These are phyloP conservation scores for Escallonia rubra DNA, from an alignment of 129 eudicot genomes.

Conservation along the genomic window DNA sequence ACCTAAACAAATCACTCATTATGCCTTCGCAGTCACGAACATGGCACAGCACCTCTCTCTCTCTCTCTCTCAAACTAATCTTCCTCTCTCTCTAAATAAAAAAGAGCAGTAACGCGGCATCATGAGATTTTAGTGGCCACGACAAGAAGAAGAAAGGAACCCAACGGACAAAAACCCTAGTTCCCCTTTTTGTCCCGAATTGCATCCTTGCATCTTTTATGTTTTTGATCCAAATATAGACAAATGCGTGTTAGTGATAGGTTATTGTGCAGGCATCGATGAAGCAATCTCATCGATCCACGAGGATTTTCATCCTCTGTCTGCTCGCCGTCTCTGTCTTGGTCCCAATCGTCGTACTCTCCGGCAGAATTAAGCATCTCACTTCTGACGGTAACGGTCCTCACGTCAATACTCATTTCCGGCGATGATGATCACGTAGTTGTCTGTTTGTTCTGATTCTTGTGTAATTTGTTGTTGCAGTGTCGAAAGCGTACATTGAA, in stretches of 20 bases:
- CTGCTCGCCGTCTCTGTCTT: slow-evolving; percentile 63
- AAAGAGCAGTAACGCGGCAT: neutral
- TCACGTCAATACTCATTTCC: neutral
- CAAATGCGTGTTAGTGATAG: too few species aligned
- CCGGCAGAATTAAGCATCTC: slow-evolving; percentile 18
- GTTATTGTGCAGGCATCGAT: slow-evolving; percentile 25
- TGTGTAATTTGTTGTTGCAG: slow-evolving; percentile 25
- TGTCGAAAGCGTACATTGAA: slow-evolving; percentile 43
- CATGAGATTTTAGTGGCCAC: too few species aligned
- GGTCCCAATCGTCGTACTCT: slow-evolving; percentile 59
- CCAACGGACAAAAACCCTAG: slow-evolving; percentile 38
- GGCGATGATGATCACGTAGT: neutral
- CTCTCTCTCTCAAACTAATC: slow-evolving; percentile 13
- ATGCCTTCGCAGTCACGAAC: slow-evolving; percentile 24
- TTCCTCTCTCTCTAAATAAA: slow-evolving; percentile 17
- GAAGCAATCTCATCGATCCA: slow-evolving; percentile 58
- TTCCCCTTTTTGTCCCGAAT: neutral
- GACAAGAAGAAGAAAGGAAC: too few species aligned
- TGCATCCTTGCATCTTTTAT: neutral
- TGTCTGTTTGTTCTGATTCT: slow-evolving; percentile 6
- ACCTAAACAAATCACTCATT: neutral
- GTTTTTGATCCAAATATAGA: too few species aligned
- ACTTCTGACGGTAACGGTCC: neutral
- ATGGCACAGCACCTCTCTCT: slow-evolving; percentile 33
- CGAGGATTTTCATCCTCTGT: slow-evolving; percentile 88